Evolutionary conservation across 495 filamentous ascomycete species (phyloP), one percentile per base, ranked within the genome.

Genomic region (Hypoxylon subgilvum): DNA sequence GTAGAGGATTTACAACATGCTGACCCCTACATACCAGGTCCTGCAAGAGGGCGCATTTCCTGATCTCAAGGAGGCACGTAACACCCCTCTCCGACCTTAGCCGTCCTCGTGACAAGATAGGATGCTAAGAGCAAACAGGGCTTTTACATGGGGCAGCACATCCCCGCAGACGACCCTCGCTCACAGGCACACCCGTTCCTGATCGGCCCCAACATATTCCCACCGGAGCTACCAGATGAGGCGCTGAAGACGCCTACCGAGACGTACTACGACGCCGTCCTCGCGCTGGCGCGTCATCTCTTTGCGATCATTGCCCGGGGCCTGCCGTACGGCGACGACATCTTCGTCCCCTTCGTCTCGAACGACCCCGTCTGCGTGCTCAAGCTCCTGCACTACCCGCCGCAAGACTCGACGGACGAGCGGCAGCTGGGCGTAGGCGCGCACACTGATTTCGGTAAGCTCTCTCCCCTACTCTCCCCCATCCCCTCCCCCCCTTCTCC

Each of bases 391-490:
- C 79, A 76, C 41, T 81, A 82, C 66, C 77, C 76, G 6, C 72
- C 78, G 1, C 78, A 80, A 52, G 61, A 69, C 6, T 64, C 55
- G 4, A 49, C 19, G 34, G 53, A 71, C 52, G 58, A 52, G 58
- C 32, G 57, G 44, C 51, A 70, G 67, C 70, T 78, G 49, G 51
- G 79, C 65, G 61, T 56, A 2, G 80, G 79, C 9, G 81, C 79
- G 0, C 81, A 84, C 49, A 82, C 77, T 0, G 81, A 83, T 63
- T 83, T 74, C 31, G 72, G 67, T 63, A 39, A 21, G 54, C 47
- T 21, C 5, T 12, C 5, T 14, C 14, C 30, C 13, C 18, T 31
- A 22, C 5, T 17, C 28, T 9, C 1, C 6, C 19, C 18, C 17
- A 28, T 21, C 18, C 34, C 14, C 21, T 31, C 32, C 3, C 32